A percentile compares a stretch with the other conserved stretches of the same genome.
Conservation (phyloP, 1,139 yeast genomes). For the Insectozyma bohioensis region DNA sequence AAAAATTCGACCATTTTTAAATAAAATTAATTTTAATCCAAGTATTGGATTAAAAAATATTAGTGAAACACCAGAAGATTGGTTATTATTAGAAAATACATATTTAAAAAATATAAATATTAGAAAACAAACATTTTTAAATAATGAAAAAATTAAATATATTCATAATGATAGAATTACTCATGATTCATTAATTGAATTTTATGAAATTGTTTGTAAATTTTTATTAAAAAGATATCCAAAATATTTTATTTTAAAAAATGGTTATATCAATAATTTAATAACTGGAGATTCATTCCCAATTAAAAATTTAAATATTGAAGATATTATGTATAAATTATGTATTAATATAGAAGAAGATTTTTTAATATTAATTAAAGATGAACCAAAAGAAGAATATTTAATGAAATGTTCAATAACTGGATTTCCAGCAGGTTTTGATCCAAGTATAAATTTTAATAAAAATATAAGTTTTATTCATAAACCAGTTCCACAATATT, state of each 20-base stretch:
- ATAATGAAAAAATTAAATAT: slow-evolving; percentile 23
- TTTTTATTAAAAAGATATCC: slow-evolving; percentile 36
- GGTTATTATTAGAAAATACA: slow-evolving; percentile 40
- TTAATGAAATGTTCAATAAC: slow-evolving; percentile 33
- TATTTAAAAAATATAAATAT: slow-evolving; percentile 25
- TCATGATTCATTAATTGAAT: slow-evolving; percentile 31
- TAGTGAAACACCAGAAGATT: slow-evolving; percentile 30
- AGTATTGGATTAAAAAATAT: slow-evolving; percentile 39
- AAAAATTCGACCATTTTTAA: slow-evolving; percentile 51
- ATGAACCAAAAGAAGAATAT: slow-evolving; percentile 36
- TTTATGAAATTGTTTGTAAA: slow-evolving; percentile 27
- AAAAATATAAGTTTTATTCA: slow-evolving; percentile 41
- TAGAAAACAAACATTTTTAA: slow-evolving; percentile 21
- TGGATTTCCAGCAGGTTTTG: slow-evolving; percentile 47
- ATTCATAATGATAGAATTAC: slow-evolving; percentile 21
- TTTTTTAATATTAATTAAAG: slow-evolving; percentile 35
- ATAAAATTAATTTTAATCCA: slow-evolving; percentile 36
- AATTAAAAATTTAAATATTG: slow-evolving; percentile 18
- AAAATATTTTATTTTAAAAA: slow-evolving; percentile 22
- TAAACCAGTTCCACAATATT: slow-evolving; percentile 43
- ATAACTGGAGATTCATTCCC: slow-evolving; percentile 30
- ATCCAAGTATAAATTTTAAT: slow-evolving; percentile 33
- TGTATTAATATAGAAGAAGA: slow-evolving; percentile 42
- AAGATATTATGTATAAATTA: slow-evolving; percentile 22
- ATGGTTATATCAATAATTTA: slow-evolving; percentile 19